Evolutionary conservation across 2,329 filamentous ascomycete species (phyloP), one percentile per base, ranked within the genome.

Genomic region (Botrytis paeoniae): DNA sequence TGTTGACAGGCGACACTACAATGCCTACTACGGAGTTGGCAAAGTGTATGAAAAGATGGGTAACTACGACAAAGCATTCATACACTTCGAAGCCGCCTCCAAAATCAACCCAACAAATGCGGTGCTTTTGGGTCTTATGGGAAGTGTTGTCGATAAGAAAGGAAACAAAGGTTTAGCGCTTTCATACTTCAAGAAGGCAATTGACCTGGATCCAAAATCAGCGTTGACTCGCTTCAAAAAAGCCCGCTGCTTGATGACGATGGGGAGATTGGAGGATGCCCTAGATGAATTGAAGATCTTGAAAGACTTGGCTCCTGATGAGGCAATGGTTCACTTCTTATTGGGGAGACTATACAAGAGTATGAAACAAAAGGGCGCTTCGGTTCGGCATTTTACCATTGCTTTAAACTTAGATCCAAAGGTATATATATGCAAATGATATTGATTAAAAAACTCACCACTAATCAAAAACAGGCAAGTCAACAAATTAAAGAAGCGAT

Each of bases 401-500:
- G 96, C 96, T 29, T 85, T 98, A 80, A 97, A 97, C 82, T 85
- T 99, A 79, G 96, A 99, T 85, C 96, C 95, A 43, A 98, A 98
- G 91, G 95, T 97, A 85, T 69, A 41, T 59, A 59, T 37, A 29
- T 29, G 51, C n/a, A 57, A 81, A 86, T 81, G 29, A 14, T 18
- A 5, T 62, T 65, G 63, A 74, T 22, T 43, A 62, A 78, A 25
- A 37, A 12, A 20, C 6, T 14, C 48, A 37, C 64, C 77, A 74
- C 76, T 68, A 48, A 51, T 22, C 69, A 76, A 70, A 63, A 72
- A 57, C 77, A 97, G 95, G 94, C 95, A 78, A 94, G 93, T 76
- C 92, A 93, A 75, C 92, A 94, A 82, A 98, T 99, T 83, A 99
- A 98, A 83, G 94, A 97, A 81, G 94, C 94, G 29, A 98, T 99